These are phyloP conservation scores for Rhizophora mangle DNA, from an alignment of 345 rosid genomes.

Conservation along the genomic window DNA sequence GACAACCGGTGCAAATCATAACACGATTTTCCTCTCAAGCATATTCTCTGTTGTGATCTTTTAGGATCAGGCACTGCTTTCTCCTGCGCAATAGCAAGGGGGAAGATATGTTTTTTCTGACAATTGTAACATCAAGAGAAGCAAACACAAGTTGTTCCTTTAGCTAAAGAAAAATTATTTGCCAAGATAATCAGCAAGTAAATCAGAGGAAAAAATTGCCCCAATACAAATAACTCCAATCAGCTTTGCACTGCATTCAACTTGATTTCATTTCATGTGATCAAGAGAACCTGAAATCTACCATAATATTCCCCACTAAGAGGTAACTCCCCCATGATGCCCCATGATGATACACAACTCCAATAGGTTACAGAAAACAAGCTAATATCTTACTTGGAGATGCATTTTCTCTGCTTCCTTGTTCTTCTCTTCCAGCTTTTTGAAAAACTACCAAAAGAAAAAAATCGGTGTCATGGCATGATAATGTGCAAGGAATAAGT, in stretches of 20 bases:
- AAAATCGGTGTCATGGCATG: not conserved
- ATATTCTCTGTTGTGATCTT: slow-evolving; percentile 25
- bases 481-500: slow-evolving; percentile 7
- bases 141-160: not conserved
- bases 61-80: slow-evolving; percentile 23
- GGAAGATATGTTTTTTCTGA: not conserved
- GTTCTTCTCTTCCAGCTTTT: slow-evolving; percentile 64
- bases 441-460: slow-evolving; percentile 42
- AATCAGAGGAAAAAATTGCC: not conserved
- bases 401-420: slow-evolving; percentile 38
- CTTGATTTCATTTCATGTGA: not conserved
- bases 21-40: slow-evolving; percentile 21
- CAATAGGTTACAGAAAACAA: slow-evolving; percentile 7
- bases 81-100: slow-evolving; percentile 23
- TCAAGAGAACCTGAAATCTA: not conserved
- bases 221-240: too few species aligned
- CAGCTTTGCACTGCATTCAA: too few species aligned
- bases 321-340: not conserved
- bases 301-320: not conserved
- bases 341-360: not conserved
- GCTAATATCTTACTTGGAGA: slow-evolving; percentile 40
- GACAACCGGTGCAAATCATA: slow-evolving; percentile 15
- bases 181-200: not conserved
- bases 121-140: not conserved
- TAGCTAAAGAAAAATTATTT: not conserved